Evolutionary conservation across 208 protist genomes (phyloP).

Genomic region (Crithidia acanthocephali): DNA sequence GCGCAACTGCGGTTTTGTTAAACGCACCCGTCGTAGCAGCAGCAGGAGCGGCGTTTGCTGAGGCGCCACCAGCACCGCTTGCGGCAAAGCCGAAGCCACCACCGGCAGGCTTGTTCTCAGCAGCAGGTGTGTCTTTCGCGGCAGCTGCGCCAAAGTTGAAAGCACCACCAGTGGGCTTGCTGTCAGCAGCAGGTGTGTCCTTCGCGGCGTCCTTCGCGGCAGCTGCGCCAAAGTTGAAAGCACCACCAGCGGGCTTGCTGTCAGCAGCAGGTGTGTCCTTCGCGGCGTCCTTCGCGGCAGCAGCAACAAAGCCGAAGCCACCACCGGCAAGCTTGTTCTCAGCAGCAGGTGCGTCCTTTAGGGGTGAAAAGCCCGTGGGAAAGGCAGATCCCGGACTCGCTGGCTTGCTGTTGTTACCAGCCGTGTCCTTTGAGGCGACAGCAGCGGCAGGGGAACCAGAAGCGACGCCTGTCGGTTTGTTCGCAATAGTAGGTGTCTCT

Average conservation of each 20-base stretch:
- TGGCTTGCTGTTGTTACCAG: background rate
- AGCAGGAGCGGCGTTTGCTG: background rate
- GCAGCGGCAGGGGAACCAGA: background rate
- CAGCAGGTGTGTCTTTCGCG: conserved; percentile 13
- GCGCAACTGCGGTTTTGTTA: background rate
- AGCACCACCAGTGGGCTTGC: background rate
- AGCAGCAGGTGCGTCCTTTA: background rate
- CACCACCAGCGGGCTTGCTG: conserved; percentile 1
- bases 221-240: conserved; percentile 11
- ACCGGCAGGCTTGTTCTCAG: background rate
- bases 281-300: background rate
- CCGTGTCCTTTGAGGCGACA: background rate
- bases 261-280: background rate
- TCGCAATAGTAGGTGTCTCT: background rate
- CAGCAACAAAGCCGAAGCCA: conserved; percentile 8
- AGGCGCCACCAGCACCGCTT: background rate
- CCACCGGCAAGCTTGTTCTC: background rate
- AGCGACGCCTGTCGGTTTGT: background rate
- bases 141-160: conserved; percentile 8
- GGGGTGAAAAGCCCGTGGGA: background rate
- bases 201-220: conserved; percentile 11
- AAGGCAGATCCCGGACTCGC: background rate
- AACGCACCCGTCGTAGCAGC: background rate
- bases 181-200: conserved; percentile 1
- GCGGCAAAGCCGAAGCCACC: conserved; percentile 10